These are phyloP conservation scores for Neophaeococcomyces mojaviensis DNA, from an alignment of 2,329 filamentous ascomycete genomes.

Conservation along the genomic window DNA sequence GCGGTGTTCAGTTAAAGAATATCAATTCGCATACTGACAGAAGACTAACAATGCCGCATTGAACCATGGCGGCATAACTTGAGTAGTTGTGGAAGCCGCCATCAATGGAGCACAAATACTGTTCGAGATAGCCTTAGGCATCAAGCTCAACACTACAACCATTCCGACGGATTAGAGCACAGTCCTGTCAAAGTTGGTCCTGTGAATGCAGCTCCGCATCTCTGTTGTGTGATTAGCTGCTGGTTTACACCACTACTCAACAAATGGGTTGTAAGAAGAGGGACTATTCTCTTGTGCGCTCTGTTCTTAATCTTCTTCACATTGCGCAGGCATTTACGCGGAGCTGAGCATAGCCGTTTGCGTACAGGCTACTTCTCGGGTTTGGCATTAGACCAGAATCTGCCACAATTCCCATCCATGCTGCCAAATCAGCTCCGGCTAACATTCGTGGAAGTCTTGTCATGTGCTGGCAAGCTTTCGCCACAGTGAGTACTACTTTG, in stretches of 20 bases:
- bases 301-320: neutral
- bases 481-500: constrained; percentile 29
- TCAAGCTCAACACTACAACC: neutral
- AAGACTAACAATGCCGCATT: no score
- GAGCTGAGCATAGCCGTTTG: neutral
- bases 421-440: constrained; percentile 41
- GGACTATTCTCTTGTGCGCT: neutral
- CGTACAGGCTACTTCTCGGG: constrained; percentile 18
- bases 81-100: neutral
- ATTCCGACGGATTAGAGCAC: neutral
- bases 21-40: no score
- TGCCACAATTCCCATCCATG: constrained; percentile 41
- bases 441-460: constrained; percentile 44
- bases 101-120: neutral
- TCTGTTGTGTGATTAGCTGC: neutral
- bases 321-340: neutral
- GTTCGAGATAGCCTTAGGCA: neutral
- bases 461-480: constrained; percentile 49
- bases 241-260: neutral
- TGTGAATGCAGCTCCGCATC: neutral
- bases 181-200: neutral
- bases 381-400: constrained; percentile 38
- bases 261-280: neutral
- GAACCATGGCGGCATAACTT: neutral
- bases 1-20: no score